Evolutionary conservation across 2,329 filamentous ascomycete genomes (phyloP).

Genomic region (Fusarium irregulare): DNA sequence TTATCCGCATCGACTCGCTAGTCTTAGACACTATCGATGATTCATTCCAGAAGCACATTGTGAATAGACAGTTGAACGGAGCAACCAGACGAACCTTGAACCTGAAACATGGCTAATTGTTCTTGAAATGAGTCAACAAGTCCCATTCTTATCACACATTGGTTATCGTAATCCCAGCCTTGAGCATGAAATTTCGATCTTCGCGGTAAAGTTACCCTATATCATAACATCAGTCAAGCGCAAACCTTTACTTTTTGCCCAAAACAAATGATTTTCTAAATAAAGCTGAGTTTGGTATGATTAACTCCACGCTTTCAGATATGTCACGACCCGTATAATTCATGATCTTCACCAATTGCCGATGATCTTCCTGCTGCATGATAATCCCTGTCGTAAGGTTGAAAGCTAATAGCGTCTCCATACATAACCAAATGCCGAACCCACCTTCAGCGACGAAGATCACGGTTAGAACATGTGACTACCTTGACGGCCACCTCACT

Average conservation of each 20-base stretch:
- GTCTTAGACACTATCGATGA: not conserved
- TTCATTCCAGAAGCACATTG: constrained; percentile 27
- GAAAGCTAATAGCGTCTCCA: not conserved
- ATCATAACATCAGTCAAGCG: not conserved
- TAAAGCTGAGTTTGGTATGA: not conserved
- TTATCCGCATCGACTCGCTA: constrained; percentile 26
- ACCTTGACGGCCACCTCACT: not conserved
- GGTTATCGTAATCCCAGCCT: not conserved
- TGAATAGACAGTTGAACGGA: constrained; percentile 2
- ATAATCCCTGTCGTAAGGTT: constrained; percentile 2
- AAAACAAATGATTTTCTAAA: not conserved
- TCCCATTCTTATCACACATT: not conserved
- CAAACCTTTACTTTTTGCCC: too few relatives aligned
- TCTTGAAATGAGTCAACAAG: not conserved
- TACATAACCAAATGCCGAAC: not conserved
- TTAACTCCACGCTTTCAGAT: not conserved
- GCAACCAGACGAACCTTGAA: constrained; percentile 6
- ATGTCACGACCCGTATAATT: not conserved
- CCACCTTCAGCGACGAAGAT: not conserved
- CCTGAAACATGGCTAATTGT: constrained; percentile 8
- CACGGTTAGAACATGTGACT: not conserved
- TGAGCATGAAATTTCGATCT: constrained; percentile 7
- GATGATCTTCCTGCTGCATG: constrained; percentile 19
- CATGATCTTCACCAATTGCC: not conserved
- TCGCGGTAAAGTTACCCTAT: constrained; percentile 5